Percentiles rank a stretch among this genome's conserved stretches.
Evolutionary conservation across 2,329 filamentous ascomycete genomes (phyloP).

Genomic region (Fusarium secorum): DNA sequence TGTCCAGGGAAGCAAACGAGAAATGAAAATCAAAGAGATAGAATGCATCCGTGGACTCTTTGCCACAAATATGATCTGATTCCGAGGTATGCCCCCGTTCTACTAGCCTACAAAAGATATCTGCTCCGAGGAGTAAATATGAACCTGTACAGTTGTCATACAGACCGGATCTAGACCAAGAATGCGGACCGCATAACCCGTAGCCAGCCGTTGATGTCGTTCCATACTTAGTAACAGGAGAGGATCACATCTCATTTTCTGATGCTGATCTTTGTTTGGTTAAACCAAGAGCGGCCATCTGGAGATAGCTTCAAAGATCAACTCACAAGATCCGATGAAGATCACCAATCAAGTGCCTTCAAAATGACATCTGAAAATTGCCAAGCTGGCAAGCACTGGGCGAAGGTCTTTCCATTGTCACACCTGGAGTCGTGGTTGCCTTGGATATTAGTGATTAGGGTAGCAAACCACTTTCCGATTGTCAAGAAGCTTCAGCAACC

Average conservation of each 20-base stretch:
- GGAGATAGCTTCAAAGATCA: neutral
- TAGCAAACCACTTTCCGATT: neutral
- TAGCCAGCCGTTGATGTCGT: constrained; percentile 14
- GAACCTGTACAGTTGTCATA: neutral
- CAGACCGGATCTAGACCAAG: neutral
- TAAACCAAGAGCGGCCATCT: neutral
- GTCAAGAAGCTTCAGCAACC: accelerated
- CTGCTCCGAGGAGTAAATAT: neutral
- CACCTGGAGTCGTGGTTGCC: neutral
- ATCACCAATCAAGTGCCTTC: neutral
- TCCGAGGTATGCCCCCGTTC: neutral
- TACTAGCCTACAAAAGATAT: neutral
- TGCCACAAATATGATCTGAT: neutral
- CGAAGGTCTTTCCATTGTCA: neutral
- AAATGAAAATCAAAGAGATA: neutral
- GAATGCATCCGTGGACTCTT: neutral
- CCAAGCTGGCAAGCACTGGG: neutral
- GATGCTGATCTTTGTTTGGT: neutral
- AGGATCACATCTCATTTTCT: neutral
- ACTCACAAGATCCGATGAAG: neutral
- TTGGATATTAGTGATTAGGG: no score
- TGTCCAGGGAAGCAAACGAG: accelerated
- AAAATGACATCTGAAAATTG: neutral
- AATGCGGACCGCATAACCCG: neutral
- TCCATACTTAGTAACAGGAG: neutral